These are phyloP conservation scores for Botrytis galanthina DNA, from an alignment of 2,329 filamentous ascomycete species.

Conservation along the genomic window DNA sequence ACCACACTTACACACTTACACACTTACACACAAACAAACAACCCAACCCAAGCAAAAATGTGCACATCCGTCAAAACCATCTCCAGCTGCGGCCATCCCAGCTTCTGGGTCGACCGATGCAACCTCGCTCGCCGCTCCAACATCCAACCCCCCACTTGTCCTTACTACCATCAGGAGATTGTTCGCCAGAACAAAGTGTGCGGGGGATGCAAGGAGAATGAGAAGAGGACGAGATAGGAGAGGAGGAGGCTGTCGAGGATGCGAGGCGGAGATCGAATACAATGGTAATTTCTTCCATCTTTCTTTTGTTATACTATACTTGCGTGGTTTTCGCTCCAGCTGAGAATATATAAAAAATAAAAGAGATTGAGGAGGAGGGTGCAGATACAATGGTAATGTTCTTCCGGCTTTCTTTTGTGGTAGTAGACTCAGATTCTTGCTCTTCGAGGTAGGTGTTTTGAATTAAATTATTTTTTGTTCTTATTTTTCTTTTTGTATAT, in stretches of 20 bases:
- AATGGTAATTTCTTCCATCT: neutral
- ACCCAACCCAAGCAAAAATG: neutral
- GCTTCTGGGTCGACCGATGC: neutral
- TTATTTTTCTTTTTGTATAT: no score
- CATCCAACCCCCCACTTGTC: neutral
- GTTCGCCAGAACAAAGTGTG: neutral
- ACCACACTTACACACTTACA: no score
- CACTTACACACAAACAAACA: neutral
- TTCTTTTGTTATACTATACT: neutral
- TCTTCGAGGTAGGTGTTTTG: neutral
- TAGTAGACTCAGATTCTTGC: neutral
- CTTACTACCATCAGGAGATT: neutral
- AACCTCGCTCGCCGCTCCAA: neutral
- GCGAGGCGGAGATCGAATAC: neutral
- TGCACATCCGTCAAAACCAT: neutral
- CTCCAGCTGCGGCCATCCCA: neutral
- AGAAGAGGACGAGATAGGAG: neutral
- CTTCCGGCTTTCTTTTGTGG: neutral
- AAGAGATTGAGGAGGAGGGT: no score
- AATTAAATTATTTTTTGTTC: neutral
- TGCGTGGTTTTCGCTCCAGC: no score
- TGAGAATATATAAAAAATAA: no score
- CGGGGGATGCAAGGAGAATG: neutral
- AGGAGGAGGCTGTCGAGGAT: neutral
- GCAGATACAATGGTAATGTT: neutral